Evolutionary conservation across 2,329 filamentous ascomycete genomes (phyloP).

Genomic region (Helicocarpus griseus): DNA sequence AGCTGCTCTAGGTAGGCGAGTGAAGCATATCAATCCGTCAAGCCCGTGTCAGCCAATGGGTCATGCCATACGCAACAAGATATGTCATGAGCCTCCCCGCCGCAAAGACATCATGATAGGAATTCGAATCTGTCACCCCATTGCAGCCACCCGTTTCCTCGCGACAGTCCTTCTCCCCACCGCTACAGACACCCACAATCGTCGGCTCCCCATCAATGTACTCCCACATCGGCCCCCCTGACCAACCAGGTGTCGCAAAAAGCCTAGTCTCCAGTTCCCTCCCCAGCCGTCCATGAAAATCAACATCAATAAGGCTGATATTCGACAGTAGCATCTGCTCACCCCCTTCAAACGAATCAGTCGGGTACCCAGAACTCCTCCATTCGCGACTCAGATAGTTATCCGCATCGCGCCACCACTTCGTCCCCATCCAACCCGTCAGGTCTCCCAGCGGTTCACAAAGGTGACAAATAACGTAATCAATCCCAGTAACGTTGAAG

Average conservation of each 20-base stretch:
- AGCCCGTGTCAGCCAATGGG: slow-evolving; percentile 8
- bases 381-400: slow-evolving; percentile 11
- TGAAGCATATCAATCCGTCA: neutral
- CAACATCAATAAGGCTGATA: slow-evolving; percentile 14
- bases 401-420: slow-evolving; percentile 13
- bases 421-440: slow-evolving; percentile 18
- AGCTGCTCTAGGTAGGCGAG: neutral
- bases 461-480: slow-evolving; percentile 16
- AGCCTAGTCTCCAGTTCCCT: slow-evolving; percentile 15
- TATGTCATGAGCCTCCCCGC: slow-evolving; percentile 17
- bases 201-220: slow-evolving; percentile 15
- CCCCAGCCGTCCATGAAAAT: slow-evolving; percentile 13
- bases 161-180: slow-evolving; percentile 15
- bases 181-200: slow-evolving; percentile 17
- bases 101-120: slow-evolving; percentile 17
- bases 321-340: slow-evolving; percentile 15
- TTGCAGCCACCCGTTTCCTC: slow-evolving; percentile 13
- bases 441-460: slow-evolving; percentile 15
- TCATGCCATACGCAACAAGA: slow-evolving; percentile 12
- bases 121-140: slow-evolving; percentile 10
- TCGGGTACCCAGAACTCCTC: slow-evolving; percentile 16
- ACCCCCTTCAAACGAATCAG: slow-evolving; percentile 12
- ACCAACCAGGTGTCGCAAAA: slow-evolving; percentile 17
- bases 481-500: slow-evolving; percentile 17
- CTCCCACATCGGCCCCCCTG: slow-evolving; percentile 17